Conservation (phyloP, 148 eudicot genomes). For the Silene uniflora region DNA sequence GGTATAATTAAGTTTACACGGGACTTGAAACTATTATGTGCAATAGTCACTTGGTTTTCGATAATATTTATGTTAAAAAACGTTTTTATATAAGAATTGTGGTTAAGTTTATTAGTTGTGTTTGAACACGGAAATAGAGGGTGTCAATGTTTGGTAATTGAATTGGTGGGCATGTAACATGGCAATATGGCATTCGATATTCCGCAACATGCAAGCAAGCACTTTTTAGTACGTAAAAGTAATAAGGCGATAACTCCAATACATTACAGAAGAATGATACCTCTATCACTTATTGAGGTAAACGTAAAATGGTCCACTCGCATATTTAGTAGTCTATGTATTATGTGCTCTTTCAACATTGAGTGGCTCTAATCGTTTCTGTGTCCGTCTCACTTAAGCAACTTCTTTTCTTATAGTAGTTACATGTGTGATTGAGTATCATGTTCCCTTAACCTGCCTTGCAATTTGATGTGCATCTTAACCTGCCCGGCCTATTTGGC, state of each 20-base stretch:
- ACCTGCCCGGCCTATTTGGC: no score
- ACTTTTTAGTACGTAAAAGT: slow-evolving; percentile 12
- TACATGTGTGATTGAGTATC: no score
- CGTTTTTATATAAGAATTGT: no score
- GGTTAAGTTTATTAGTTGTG: background rate
- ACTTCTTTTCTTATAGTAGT: background rate
- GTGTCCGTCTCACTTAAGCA: background rate
- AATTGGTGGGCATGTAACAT: background rate
- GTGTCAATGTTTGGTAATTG: background rate
- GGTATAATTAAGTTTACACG: no score
- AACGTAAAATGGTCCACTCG: slow-evolving; percentile 14
- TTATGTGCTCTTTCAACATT: background rate
- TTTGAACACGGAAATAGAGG: background rate
- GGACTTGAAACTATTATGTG: no score
- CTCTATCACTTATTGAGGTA: slow-evolving; percentile 14
- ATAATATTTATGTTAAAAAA: no score
- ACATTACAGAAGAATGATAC: slow-evolving; percentile 17
- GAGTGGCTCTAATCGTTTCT: background rate
- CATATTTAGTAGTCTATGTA: background rate
- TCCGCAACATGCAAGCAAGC: background rate
- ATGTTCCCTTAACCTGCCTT: no score
- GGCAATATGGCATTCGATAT: background rate
- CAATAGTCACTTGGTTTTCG: no score
- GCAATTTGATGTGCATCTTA: no score
- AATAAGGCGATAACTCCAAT: slow-evolving; percentile 9